A percentile compares a stretch with the other conserved stretches of the same genome.
Evolutionary conservation across 257 asterid species (phyloP).

Genomic region (Echites panduratus): DNA sequence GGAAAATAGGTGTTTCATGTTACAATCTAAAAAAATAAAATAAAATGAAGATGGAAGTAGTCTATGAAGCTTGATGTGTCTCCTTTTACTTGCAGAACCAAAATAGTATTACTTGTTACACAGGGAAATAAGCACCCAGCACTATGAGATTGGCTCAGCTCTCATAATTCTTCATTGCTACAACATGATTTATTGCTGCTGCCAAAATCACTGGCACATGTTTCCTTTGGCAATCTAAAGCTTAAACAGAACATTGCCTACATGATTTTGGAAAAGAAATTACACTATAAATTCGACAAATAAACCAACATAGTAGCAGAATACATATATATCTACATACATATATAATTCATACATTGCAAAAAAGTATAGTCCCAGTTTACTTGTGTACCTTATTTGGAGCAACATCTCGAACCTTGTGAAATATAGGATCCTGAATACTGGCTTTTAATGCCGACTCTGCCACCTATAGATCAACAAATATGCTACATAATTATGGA

Average conservation of each 20-base stretch:
- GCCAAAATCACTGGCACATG: slow-evolving; percentile 37
- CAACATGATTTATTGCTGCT: slow-evolving; percentile 8
- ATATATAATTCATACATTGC: neutral
- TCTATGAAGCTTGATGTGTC: neutral
- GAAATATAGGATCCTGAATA: slow-evolving; percentile 51
- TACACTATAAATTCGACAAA: neutral
- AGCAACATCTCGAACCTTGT: slow-evolving; percentile 82
- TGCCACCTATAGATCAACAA: slow-evolving; percentile 42
- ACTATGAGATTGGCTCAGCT: neutral
- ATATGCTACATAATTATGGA: neutral
- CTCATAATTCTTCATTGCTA: slow-evolving; percentile 1
- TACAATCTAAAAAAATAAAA: too few species aligned
- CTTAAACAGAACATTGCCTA: slow-evolving; percentile 94
- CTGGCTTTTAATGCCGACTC: slow-evolving; percentile 67
- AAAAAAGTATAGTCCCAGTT: neutral
- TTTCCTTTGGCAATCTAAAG: slow-evolving; percentile 84
- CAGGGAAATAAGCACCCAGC: neutral
- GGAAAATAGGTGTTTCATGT: neutral
- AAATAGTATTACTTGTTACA: neutral
- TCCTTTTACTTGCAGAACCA: neutral
- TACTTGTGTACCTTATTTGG: slow-evolving; percentile 73
- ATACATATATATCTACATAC: too few species aligned
- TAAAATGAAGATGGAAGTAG: neutral
- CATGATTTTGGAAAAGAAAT: slow-evolving; percentile 13
- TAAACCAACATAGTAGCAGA: neutral